These are phyloP conservation scores for Leccinum imitatum DNA, from an alignment of 768 basidiomycete genomes.

Conservation along the genomic window DNA sequence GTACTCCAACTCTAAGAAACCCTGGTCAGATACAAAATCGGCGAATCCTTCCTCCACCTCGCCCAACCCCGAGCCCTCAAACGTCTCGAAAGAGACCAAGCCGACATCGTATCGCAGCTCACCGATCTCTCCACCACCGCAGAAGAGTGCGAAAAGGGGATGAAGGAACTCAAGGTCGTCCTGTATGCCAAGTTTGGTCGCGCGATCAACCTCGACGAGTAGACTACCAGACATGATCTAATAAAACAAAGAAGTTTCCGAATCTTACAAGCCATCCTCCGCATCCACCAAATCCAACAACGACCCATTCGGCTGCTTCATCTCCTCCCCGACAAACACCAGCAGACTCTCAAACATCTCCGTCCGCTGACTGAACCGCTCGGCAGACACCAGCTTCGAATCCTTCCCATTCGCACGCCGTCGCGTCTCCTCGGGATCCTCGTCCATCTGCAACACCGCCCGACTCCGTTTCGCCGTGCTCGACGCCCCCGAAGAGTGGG, in stretches of 20 bases:
- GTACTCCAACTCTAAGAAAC: conserved; percentile 53
- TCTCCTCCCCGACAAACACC: conserved; percentile 57
- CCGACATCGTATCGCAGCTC: conserved; percentile 55
- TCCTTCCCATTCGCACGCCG: conserved; percentile 27
- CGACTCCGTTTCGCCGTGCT: conserved; percentile 18
- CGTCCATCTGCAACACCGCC: conserved; percentile 27
- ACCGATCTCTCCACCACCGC: conserved; percentile 47
- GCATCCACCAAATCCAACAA: conserved; percentile 61
- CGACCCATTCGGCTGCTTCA: conserved; percentile 66
- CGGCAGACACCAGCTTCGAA: conserved; percentile 37
- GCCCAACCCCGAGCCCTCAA: conserved; percentile 64
- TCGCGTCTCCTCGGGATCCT: conserved; percentile 28
- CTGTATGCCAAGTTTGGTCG: conserved; percentile 91
- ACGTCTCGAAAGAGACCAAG: conserved; percentile 70
- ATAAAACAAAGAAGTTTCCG: too few relatives aligned
- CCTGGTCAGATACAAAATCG: conserved; percentile 73
- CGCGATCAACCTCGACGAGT: conserved; percentile 91
- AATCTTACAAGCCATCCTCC: conserved; percentile 27
- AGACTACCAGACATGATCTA: conserved; percentile 6
- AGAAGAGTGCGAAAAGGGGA: conserved; percentile 66
- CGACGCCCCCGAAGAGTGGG: not conserved
- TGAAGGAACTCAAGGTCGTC: conserved; percentile 77
- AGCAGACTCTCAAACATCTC: conserved; percentile 69
- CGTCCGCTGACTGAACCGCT: conserved; percentile 61
- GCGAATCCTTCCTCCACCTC: conserved; percentile 86